These are phyloP conservation scores for Gaertneriomyces sp. DNA, from an alignment of 192 early-diverging fungal genomes.

Conservation along the genomic window DNA sequence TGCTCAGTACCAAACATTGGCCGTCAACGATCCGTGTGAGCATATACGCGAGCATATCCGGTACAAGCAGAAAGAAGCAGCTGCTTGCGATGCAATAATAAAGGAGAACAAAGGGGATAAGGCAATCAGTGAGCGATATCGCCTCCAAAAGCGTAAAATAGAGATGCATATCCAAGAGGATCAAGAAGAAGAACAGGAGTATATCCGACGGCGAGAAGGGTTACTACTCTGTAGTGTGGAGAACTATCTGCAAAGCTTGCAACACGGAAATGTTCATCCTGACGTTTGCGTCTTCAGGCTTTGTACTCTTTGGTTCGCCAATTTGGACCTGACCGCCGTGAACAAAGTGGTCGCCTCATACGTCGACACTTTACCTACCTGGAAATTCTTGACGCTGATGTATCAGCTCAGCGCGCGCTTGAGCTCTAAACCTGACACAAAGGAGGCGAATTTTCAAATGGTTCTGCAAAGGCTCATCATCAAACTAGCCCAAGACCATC, in stretches of 20 bases:
- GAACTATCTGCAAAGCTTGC: constrained; percentile 41
- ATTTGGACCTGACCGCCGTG: constrained; percentile 21
- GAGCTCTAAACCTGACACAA: constrained; percentile 5
- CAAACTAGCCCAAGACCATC: constrained; percentile 37
- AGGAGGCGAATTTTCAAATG: constrained; percentile 33
- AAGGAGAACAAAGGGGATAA: constrained; percentile 21
- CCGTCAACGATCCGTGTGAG: constrained; percentile 33
- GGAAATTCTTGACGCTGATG: constrained; percentile 35
- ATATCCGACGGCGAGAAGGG: constrained; percentile 22
- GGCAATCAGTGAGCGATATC: not conserved
- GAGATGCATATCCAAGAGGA: constrained; percentile 46
- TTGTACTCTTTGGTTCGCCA: constrained; percentile 48
- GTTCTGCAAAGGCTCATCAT: constrained; percentile 27
- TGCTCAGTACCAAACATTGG: constrained; percentile 33
- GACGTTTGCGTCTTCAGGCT: constrained; percentile 47
- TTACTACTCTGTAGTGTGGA: constrained; percentile 37
- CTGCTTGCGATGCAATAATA: constrained; percentile 25
- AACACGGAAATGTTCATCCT: constrained; percentile 27
- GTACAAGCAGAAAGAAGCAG: constrained; percentile 31
- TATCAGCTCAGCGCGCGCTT: constrained; percentile 48
- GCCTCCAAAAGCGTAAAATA: constrained; percentile 19
- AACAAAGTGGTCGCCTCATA: constrained; percentile 25
- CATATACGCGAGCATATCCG: constrained; percentile 29
- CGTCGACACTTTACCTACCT: constrained; percentile 21
- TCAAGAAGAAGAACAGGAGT: constrained; percentile 27